Base-by-base conservation (phyloP, 495 filamentous ascomycete genomes). In the Hypoxylon rickii region DNA sequence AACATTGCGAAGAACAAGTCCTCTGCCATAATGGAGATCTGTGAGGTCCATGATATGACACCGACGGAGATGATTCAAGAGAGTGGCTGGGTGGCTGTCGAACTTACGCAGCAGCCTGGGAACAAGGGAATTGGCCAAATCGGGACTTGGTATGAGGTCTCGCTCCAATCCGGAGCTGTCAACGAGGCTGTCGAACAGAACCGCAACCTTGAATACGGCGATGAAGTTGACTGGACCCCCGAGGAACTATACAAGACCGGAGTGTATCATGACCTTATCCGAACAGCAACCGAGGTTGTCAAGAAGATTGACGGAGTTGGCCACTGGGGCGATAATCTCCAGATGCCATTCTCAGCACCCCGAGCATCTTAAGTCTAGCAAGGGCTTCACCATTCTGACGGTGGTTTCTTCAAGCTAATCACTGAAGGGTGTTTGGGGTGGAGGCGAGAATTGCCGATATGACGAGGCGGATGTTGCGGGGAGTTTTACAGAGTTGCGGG, bases 141-240 rank as follows among this genome's bases (percentile, higher is more conserved):
- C n/a, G 32, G 60, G 2, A 40, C 42, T 8, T 81, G 76, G 77
- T 76, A 75, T 20, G 74, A 80, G 50, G 70, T 61, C 7, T 61
- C 67, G 1, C 54, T 81, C 13, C 49, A 71, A 2, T 74, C 67
- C 7, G 32, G 58, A 3, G 41, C 43, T 1, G 29, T 64, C 8
- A 68, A 74, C 7, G 21, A 54, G 2, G 29, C 67, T 0, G 64
- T 78, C 22, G n/a, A 61, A 10, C 48, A 74, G 57, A 79, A 81
- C 51, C 41, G 58, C 31, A 7, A 29, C 1, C 51, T 80, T 3
- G 66, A 61, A 20, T 3, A 76, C 6, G 77, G 76, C 4, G 67
- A 77, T 6, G 69, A 72, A 48, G 73, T 66, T 0, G 29, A 38
- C 6, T 81, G 78, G 77, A 60, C 54, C 8, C 36, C 43, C 0